A percentile compares a stretch with the other conserved stretches of the same genome.
phyloP scores from a whole-genome alignment of 2,329 filamentous ascomycete genomes.

The Monilinia fructicola region DNA sequence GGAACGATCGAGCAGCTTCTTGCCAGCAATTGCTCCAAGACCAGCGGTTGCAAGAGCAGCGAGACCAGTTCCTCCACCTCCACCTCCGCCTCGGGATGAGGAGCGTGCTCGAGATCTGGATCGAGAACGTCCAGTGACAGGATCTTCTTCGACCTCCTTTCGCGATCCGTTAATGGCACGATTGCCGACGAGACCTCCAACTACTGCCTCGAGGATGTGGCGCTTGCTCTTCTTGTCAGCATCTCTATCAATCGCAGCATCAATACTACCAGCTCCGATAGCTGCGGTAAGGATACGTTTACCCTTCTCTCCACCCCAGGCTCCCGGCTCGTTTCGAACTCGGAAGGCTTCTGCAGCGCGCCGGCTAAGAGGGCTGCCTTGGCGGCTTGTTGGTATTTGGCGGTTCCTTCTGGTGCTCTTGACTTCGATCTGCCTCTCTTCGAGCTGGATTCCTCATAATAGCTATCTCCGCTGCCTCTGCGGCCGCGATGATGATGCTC shows the following conservation, averaged over 20 bases:
- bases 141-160: constrained; percentile 54
- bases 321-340: constrained; percentile 81
- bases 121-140: constrained; percentile 58
- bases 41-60: constrained; percentile 64
- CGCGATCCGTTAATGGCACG: constrained; percentile 78
- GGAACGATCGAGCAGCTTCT: constrained; percentile 59
- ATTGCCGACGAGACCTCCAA: constrained; percentile 85
- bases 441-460: constrained; percentile 49
- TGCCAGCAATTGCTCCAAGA: constrained; percentile 59
- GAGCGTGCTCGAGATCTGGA: constrained; percentile 69
- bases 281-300: constrained; percentile 90
- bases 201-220: constrained; percentile 80
- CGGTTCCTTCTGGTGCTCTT: constrained; percentile 51
- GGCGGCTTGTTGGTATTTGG: constrained; percentile 78
- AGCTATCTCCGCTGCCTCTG: constrained; percentile 43
- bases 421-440: constrained; percentile 54
- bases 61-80: constrained; percentile 52
- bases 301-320: constrained; percentile 88
- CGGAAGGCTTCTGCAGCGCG: constrained; percentile 92
- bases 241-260: constrained; percentile 68
- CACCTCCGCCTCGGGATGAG: constrained; percentile 45
- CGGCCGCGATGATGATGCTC: constrained; percentile 39
- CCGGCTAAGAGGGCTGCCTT: constrained; percentile 89
- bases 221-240: constrained; percentile 74
- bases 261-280: constrained; percentile 79